These are phyloP conservation scores for Magnolia officinalis DNA, from an alignment of 164 flowering plant genomes.

Conservation along the genomic window DNA sequence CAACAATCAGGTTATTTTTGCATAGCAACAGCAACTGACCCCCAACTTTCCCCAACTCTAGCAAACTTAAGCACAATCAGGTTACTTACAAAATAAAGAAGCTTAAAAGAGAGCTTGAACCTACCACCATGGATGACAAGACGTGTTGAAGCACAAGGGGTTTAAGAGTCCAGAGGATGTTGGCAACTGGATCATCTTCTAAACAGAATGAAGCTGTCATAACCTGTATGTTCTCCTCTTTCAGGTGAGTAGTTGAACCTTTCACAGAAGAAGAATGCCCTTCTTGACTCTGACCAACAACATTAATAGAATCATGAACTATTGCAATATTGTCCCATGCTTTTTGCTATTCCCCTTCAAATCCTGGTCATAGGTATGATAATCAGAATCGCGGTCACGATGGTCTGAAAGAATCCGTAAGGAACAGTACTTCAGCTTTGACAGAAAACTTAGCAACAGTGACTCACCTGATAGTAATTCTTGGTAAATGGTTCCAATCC, in stretches of 20 bases:
- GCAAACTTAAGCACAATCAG: neutral
- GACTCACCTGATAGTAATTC: neutral
- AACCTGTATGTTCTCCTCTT: slow-evolving; percentile 21
- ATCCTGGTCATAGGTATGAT: slow-evolving; percentile 13
- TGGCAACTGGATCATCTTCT: slow-evolving; percentile 77
- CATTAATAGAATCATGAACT: slow-evolving; percentile 62
- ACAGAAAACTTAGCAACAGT: neutral
- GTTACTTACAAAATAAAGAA: neutral
- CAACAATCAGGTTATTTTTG: too few relatives aligned
- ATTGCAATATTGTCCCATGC: slow-evolving; percentile 28
- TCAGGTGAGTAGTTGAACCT: slow-evolving; percentile 19
- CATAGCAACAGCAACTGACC: too few relatives aligned
- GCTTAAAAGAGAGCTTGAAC: slow-evolving; percentile 24
- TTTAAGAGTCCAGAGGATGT: slow-evolving; percentile 53
- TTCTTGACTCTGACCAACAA: slow-evolving; percentile 27
- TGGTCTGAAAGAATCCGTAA: slow-evolving; percentile 20
- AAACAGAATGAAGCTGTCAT: slow-evolving; percentile 21
- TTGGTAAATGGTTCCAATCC: too few relatives aligned
- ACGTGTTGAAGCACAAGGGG: slow-evolving; percentile 51
- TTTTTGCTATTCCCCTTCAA: slow-evolving; percentile 22
- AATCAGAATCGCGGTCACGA: slow-evolving; percentile 12
- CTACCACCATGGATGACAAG: slow-evolving; percentile 74
- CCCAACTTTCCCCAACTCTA: neutral
- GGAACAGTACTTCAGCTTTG: slow-evolving; percentile 1
- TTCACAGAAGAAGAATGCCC: slow-evolving; percentile 23